Evolutionary conservation across 2,329 filamentous ascomycete species (phyloP).

Genomic region (Xylaria sp.): DNA sequence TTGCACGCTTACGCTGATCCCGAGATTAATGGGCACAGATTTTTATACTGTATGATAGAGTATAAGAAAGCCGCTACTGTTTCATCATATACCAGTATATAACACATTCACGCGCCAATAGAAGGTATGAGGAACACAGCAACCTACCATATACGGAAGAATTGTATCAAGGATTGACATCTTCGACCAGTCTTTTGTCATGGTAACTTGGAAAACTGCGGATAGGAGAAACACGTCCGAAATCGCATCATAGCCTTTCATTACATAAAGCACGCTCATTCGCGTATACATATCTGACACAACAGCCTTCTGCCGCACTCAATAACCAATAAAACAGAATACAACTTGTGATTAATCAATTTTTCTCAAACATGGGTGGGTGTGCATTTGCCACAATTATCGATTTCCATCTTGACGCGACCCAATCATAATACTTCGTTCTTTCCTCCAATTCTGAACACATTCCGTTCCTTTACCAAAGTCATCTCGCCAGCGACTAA

Average conservation of each 20-base stretch:
- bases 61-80: conserved; percentile 1
- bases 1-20: conserved; percentile 18
- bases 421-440: not conserved
- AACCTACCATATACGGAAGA: not conserved
- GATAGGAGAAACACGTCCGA: not conserved
- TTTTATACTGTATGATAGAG: not conserved
- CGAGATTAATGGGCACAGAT: not conserved
- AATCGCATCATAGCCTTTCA: not conserved
- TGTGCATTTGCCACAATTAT: not conserved
- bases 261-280: not conserved
- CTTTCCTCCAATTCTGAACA: not conserved
- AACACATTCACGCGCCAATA: not conserved
- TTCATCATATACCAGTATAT: not conserved
- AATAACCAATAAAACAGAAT: not conserved
- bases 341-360: conserved; percentile 14
- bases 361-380: not conserved
- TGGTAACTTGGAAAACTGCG: not conserved
- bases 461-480: not conserved
- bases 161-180: not conserved
- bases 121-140: not conserved
- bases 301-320: not conserved
- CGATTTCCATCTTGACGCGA: not conserved
- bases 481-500: no score
- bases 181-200: not conserved
- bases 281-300: not conserved